Percentiles rank a stretch among this genome's conserved stretches.
These are phyloP conservation scores for Cantharellus anzutake DNA, from an alignment of 768 basidiomycete species.

Conservation along the genomic window DNA sequence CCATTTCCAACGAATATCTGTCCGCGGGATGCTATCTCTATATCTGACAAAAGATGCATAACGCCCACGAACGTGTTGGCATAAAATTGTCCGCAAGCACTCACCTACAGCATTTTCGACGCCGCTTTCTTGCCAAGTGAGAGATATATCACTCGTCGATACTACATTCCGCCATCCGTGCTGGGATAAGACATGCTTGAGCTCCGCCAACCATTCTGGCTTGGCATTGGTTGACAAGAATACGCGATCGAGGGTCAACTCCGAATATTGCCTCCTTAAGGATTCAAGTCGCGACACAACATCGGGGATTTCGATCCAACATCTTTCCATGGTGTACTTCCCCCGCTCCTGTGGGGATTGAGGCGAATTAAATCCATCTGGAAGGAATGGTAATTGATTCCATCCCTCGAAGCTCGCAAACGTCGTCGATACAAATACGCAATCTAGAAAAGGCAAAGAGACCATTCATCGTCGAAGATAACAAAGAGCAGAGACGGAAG, in stretches of 20 bases:
- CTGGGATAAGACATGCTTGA: slow-evolving; percentile 23
- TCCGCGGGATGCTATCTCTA: slow-evolving; percentile 45
- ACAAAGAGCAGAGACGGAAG: background rate
- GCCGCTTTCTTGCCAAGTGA: slow-evolving; percentile 35
- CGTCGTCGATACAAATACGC: slow-evolving; percentile 22
- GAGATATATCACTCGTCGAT: slow-evolving; percentile 33
- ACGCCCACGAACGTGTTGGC: background rate
- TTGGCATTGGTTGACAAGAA: slow-evolving; percentile 52
- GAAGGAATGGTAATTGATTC: slow-evolving; percentile 32
- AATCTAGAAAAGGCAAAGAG: slow-evolving; percentile 15
- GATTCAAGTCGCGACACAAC: slow-evolving; percentile 26
- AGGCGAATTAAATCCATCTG: slow-evolving; percentile 23
- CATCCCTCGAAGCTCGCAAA: slow-evolving; percentile 28
- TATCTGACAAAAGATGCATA: slow-evolving; percentile 21
- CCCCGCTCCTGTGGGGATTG: slow-evolving; percentile 10
- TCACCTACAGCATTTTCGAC: slow-evolving; percentile 30
- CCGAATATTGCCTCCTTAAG: slow-evolving; percentile 18
- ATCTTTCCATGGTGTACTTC: background rate
- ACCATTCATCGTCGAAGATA: background rate
- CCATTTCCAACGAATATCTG: slow-evolving; percentile 55
- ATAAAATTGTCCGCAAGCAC: background rate
- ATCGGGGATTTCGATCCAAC: background rate
- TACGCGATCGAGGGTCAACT: slow-evolving; percentile 24
- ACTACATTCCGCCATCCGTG: slow-evolving; percentile 29
- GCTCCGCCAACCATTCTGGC: slow-evolving; percentile 27